Percentiles rank a stretch among this genome's conserved stretches.
phyloP scores from a whole-genome alignment of 768 basidiomycete species.

The Tulasnella sp. region DNA sequence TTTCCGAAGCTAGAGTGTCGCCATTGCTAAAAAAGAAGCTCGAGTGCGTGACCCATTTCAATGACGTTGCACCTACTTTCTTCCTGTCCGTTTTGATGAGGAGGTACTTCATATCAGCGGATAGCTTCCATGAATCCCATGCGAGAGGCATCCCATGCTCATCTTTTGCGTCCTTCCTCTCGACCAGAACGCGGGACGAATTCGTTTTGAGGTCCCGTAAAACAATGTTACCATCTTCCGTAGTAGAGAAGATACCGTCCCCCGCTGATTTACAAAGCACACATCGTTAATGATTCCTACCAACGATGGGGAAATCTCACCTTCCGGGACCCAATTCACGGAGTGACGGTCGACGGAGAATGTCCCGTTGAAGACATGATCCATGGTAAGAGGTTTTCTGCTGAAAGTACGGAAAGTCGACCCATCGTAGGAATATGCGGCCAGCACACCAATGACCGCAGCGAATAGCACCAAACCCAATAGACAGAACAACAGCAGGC shows the following conservation, averaged over 20 bases:
- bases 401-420: conserved; percentile 36
- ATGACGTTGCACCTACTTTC: conserved; percentile 40
- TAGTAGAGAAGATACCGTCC: conserved; percentile 78
- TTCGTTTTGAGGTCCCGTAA: conserved; percentile 75
- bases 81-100: conserved; percentile 61
- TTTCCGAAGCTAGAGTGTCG: conserved; percentile 81
- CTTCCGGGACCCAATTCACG: conserved; percentile 86
- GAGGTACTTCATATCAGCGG: conserved; percentile 82
- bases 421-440: conserved; percentile 60
- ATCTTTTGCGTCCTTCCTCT: conserved; percentile 46
- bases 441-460: conserved; percentile 59
- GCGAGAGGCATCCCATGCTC: conserved; percentile 41
- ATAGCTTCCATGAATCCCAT: conserved; percentile 64
- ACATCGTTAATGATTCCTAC: neutral
- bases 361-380: conserved; percentile 88
- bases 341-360: conserved; percentile 39
- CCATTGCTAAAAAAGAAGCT: conserved; percentile 58
- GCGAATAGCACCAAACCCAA: conserved; percentile 48
- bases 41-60: neutral
- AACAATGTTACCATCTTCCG: conserved; percentile 49
- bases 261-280: conserved; percentile 44
- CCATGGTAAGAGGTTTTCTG: conserved; percentile 60
- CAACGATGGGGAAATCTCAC: conserved; percentile 32
- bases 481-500: conserved; percentile 51
- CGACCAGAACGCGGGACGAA: conserved; percentile 47